Base-by-base conservation (phyloP, 495 filamentous ascomycete genomes). In the Cercophora samala region DNA sequence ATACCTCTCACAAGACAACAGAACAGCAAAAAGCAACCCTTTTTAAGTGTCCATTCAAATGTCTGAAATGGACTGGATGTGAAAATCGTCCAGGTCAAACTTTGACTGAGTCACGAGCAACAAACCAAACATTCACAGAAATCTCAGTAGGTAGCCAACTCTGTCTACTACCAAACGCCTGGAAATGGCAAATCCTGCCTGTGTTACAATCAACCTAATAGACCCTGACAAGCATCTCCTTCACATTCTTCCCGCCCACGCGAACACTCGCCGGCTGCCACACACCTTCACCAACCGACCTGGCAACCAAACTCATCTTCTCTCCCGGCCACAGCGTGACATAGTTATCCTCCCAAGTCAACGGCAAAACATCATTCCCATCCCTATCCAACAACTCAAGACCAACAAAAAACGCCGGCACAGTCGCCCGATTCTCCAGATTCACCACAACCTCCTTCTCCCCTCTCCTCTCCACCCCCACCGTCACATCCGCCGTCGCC, bases 291-390 rank as follows among this genome's bases (percentile, higher is more conserved):
- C 17, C 51, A 4, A 68, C 17, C 0, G 22, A 8, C n/a, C 15
- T 67, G 13, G 62, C 68, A 1, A 18, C 64, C 58, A 73, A 11
- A 0, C 17, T 68, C 1, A 87, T 22, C 62, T 76, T 83, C 74
- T 90, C 88, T 17, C 76, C 69, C 5, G 87, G 86, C 76, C 82
- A 87, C 13, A 90, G 72, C 1, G 87, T 88, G 17, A 89, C 75
- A 66, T 89, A 89, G 60, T 89, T 89, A 67, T 88, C 86, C 0
- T 82, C 83, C 84, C 85, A 90, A 42, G 76, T 80, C 5, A 87
- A 75, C 3, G 85, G 85, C 18, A 81, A 61, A 0, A 88, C 74
- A 54, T 87, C 82, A 8, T 77, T 61, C 0, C 79, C 75, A 0
- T 70, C 66, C 4, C 62, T 62, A 37, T 85, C 80, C 0, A 86